Percentiles rank a stretch among this genome's conserved stretches.
phyloP scores from a whole-genome alignment of 2,329 filamentous ascomycete species.

The Stachybotrys chlorohalonatus region DNA sequence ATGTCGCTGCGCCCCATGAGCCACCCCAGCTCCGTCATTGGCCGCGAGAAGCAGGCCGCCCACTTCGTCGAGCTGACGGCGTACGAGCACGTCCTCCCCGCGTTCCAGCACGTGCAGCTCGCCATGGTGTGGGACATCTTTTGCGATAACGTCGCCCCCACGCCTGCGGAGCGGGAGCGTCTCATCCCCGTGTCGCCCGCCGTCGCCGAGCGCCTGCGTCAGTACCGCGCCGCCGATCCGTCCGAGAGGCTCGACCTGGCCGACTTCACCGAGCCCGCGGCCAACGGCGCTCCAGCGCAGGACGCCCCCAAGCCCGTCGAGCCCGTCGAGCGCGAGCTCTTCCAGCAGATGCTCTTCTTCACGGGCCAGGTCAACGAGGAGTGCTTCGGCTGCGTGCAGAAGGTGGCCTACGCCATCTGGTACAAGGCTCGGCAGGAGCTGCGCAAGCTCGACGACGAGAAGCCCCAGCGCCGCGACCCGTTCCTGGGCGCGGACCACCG shows the following conservation, averaged over 20 bases:
- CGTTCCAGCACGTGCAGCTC: slow-evolving; percentile 43
- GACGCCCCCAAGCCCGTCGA: background rate
- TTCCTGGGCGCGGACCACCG: no score
- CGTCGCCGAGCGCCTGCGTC: slow-evolving; percentile 15
- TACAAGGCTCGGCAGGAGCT: slow-evolving; percentile 33
- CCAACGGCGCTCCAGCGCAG: no score
- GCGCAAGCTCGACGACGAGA: slow-evolving; percentile 30
- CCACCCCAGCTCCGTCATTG: slow-evolving; percentile 38
- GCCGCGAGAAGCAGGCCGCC: slow-evolving; percentile 27
- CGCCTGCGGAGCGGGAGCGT: slow-evolving; percentile 15
- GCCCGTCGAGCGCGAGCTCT: background rate
- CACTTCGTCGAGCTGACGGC: slow-evolving; percentile 12
- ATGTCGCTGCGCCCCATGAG: slow-evolving; percentile 41
- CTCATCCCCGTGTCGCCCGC: slow-evolving; percentile 13
- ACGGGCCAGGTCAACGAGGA: slow-evolving; percentile 18
- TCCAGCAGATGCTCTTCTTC: slow-evolving; percentile 16
- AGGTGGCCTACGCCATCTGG: slow-evolving; percentile 30
- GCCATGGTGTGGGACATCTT: slow-evolving; percentile 43
- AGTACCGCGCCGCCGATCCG: background rate
- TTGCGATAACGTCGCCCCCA: slow-evolving; percentile 22
- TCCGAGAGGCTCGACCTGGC: no score
- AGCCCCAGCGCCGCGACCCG: slow-evolving; percentile 9
- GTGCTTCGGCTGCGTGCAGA: slow-evolving; percentile 18
- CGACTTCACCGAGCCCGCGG: no score
- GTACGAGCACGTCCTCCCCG: slow-evolving; percentile 18